Evolutionary conservation across 78 protist species (phyloP).

Genomic region (Dictyostelium capitatum): DNA sequence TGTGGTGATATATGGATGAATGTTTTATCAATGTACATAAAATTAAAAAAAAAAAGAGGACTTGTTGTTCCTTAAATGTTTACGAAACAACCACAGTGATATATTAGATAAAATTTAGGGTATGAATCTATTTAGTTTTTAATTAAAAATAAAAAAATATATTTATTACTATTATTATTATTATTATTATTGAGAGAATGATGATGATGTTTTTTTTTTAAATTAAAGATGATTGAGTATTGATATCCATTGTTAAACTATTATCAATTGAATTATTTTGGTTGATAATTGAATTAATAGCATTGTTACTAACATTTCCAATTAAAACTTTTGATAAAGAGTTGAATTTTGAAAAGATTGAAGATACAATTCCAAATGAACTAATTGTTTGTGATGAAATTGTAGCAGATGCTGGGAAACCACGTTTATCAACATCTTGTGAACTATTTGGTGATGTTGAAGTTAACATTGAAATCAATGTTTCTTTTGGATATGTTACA

Average conservation of each 20-base stretch:
- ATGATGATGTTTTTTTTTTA: no score
- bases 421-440: constrained; percentile 36
- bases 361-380: neutral
- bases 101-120: no score
- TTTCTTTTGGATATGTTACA: constrained; percentile 35
- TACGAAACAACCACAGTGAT: no score
- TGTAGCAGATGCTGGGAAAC: constrained; percentile 8
- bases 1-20: no score
- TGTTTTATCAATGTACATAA: no score
- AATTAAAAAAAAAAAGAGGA: no score
- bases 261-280: neutral
- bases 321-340: neutral
- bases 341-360: neutral
- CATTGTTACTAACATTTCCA: neutral
- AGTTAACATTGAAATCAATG: neutral
- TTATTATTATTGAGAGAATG: no score
- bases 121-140: no score
- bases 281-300: neutral
- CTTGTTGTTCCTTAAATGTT: no score
- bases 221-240: neutral
- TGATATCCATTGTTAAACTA: neutral
- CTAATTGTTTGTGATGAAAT: neutral
- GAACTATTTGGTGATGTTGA: constrained; percentile 27
- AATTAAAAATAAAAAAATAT: no score
- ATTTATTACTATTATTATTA: no score